Percentiles rank a stretch among this genome's conserved stretches.
Conservation (phyloP, 371 early-diverging fungal species). For the Actinomortierella wolfii region DNA sequence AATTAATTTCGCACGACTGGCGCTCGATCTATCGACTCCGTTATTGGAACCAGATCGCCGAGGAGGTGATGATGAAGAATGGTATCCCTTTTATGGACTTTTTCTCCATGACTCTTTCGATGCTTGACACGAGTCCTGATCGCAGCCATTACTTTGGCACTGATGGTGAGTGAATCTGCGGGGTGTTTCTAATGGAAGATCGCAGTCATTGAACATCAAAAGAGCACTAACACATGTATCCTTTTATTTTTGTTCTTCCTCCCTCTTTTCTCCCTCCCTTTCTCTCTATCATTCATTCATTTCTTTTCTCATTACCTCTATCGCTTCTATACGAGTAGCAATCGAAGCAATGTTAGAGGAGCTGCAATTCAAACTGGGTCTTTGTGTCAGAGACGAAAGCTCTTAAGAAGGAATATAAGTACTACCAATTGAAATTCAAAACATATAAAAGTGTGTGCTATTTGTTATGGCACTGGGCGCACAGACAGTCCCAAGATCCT, state of each 20-base stretch:
- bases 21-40: conserved; percentile 38
- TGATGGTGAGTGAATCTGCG: conserved; percentile 17
- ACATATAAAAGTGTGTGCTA: no score
- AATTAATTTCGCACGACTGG: conserved; percentile 24
- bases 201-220: no score
- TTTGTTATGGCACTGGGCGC: no score
- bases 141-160: conserved; percentile 31
- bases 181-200: no score
- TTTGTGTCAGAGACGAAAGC: conserved; percentile 14
- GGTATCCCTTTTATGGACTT: conserved; percentile 37
- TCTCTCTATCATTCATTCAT: background rate
- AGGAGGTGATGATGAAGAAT: conserved; percentile 38
- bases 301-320: background rate
- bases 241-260: no score
- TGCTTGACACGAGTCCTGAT: conserved; percentile 37
- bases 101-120: conserved; percentile 40
- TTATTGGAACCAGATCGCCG: conserved; percentile 40
- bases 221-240: no score
- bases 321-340: conserved; percentile 11
- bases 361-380: conserved; percentile 25
- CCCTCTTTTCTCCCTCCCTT: background rate
- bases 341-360: conserved; percentile 44
- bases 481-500: no score
- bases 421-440: no score
- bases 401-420: no score